Conservation (phyloP, 140 eudicot genomes). For the Erigeron philadelphicus region DNA sequence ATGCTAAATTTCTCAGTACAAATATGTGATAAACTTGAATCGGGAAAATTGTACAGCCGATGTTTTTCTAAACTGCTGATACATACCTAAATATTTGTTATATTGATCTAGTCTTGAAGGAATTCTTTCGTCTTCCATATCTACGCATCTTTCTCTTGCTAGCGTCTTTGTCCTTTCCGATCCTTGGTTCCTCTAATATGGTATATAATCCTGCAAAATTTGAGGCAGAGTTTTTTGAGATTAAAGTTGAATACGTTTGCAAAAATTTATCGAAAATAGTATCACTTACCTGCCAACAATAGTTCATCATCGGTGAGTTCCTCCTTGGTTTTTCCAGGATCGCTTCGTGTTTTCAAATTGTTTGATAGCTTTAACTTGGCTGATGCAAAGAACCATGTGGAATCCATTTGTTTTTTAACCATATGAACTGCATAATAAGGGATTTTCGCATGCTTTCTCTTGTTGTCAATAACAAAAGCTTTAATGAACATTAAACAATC, state of each 20-base stretch:
- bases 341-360: constrained; percentile 18
- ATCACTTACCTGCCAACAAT: constrained; percentile 39
- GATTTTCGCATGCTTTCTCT: constrained; percentile 32
- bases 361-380: constrained; percentile 35
- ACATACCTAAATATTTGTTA: constrained; percentile 27
- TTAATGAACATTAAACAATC: constrained; percentile 70
- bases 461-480: constrained; percentile 30
- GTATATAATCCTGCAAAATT: constrained; percentile 48
- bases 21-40: constrained; percentile 22
- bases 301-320: constrained; percentile 26
- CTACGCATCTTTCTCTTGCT: constrained; percentile 36
- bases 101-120: constrained; percentile 25
- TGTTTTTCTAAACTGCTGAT: constrained; percentile 22
- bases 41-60: background rate
- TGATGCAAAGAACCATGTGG: constrained; percentile 59
- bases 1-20: constrained; percentile 27
- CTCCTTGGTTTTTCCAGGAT: constrained; percentile 18
- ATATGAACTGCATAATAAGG: constrained; percentile 65
- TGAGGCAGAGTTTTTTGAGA: background rate
- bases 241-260: no score
- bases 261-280: background rate
- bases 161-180: constrained; percentile 25
- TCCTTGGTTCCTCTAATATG: constrained; percentile 52
- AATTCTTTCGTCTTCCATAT: constrained; percentile 27
- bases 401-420: constrained; percentile 73